Percentiles rank a stretch among this genome's conserved stretches.
Evolutionary conservation across 805 yeast species (phyloP).

Genomic region (Wickerhamomyces chaumierensis): DNA sequence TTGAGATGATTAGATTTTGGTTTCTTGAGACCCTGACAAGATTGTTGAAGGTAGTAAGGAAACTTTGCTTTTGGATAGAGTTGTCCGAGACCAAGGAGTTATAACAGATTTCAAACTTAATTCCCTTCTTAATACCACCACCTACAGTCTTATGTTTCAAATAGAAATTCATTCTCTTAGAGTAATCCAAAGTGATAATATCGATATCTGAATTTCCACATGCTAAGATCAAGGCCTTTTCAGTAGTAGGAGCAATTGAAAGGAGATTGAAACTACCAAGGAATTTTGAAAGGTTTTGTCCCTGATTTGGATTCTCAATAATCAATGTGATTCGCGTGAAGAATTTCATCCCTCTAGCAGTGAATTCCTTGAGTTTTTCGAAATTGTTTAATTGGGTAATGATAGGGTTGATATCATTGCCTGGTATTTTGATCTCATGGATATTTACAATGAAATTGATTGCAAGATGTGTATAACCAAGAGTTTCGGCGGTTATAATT

Average conservation of each 20-base stretch:
- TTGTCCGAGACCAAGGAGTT: constrained; percentile 46
- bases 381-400: not conserved
- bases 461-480: constrained; percentile 73
- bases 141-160: constrained; percentile 78
- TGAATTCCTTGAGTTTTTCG: constrained; percentile 7
- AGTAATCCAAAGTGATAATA: constrained; percentile 61
- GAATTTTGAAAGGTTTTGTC: constrained; percentile 39
- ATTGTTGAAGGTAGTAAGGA: constrained; percentile 20
- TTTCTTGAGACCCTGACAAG: constrained; percentile 73
- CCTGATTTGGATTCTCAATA: constrained; percentile 68
- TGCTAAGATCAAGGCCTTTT: constrained; percentile 66
- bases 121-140: constrained; percentile 73
- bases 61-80: constrained; percentile 25
- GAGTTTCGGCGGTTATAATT: constrained; percentile 38
- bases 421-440: not conserved
- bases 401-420: not conserved
- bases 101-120: constrained; percentile 72
- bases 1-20: constrained; percentile 66
- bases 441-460: constrained; percentile 45
- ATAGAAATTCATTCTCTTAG: constrained; percentile 57
- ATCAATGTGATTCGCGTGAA: constrained; percentile 67
- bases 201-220: constrained; percentile 74
- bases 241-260: constrained; percentile 72
- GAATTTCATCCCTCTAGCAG: constrained; percentile 27
- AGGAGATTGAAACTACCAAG: constrained; percentile 58